These are phyloP conservation scores for Vararia minispora DNA, from an alignment of 768 basidiomycete species.

Conservation along the genomic window DNA sequence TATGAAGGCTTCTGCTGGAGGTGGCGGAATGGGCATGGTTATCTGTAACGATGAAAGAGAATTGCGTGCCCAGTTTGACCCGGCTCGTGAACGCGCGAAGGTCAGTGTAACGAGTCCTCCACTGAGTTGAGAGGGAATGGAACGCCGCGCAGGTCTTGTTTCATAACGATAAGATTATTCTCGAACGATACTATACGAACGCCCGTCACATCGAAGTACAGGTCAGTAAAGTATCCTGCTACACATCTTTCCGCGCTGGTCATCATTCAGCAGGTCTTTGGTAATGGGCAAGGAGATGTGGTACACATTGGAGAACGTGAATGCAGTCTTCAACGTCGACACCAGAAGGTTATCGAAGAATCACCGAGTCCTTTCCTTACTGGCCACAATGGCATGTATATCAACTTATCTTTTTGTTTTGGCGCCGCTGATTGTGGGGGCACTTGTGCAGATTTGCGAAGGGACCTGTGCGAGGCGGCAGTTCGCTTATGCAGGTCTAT, in stretches of 20 bases:
- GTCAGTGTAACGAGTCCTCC: constrained; percentile 28
- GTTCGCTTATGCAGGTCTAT: constrained; percentile 35
- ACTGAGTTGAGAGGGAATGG: too few species aligned
- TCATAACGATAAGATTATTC: constrained; percentile 36
- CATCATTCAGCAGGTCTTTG: constrained; percentile 40
- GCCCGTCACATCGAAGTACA: constrained; percentile 61
- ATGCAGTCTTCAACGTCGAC: constrained; percentile 56
- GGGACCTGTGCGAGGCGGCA: constrained; percentile 42
- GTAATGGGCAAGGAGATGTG: constrained; percentile 46
- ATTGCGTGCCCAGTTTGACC: constrained; percentile 24
- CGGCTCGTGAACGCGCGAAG: constrained; percentile 31
- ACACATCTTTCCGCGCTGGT: neutral
- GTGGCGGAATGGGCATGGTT: constrained; percentile 58
- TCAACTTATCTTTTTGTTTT: too few species aligned
- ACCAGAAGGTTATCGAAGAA: constrained; percentile 69
- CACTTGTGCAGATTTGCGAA: constrained; percentile 26
- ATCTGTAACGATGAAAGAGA: constrained; percentile 35
- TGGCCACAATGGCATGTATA: constrained; percentile 29
- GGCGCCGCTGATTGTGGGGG: too few species aligned
- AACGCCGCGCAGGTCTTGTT: constrained; percentile 30
- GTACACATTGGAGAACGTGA: constrained; percentile 62
- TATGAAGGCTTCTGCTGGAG: constrained; percentile 58
- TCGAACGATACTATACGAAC: constrained; percentile 46
- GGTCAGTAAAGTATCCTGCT: constrained; percentile 21
- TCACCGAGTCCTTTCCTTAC: constrained; percentile 49